Base-by-base conservation (phyloP, 2,329 filamentous ascomycete species). In the Aspergillus sp. region DNA sequence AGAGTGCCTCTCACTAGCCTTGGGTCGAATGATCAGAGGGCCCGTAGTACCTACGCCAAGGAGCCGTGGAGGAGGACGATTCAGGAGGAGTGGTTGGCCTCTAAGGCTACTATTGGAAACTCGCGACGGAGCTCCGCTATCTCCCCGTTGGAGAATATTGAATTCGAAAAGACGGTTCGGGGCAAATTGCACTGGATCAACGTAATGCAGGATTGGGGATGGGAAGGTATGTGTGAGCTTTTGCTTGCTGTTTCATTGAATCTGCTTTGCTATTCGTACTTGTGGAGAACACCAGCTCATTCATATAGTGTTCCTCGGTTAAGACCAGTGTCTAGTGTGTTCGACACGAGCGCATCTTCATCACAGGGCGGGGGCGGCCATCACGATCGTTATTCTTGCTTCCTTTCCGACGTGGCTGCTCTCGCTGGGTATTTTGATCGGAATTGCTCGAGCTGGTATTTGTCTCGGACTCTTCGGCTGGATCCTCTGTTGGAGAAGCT, bases 171-270 rank as follows among this genome's bases (percentile, higher is more conserved):
- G 68, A 89, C 87, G 3, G 86, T 90, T n/a, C 82, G 85, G 63
- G 88, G 88, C 3, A 80, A 80, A 49, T 74, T 89, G 68, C 88
- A 91, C 74, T 91, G 88, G 88, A 79, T 89, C 8, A 85, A 87
- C 39, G 87, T 91, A 45, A 90, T 90, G 88, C 84, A 83, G 63
- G 87, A 90, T 66, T 89, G 86, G 86, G 78, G 81, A n/a, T 91
- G 88, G 87, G 87, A 90, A 81, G 84, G 87, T 89, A 78, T 77
- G 82, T 78, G 67, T 49, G 53, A 50, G 53, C 5, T 23, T 49
- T 32, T 15, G n/a, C 12, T 21, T 55, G 43, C 19, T 39, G 21
- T 32, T 36, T 57, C 43, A 32, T 57, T 62, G 55, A 64, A 51
- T 25, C 48, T 53, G 43, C 58, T 28, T 48, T 48, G 17, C 47